A percentile compares a stretch with the other conserved stretches of the same genome.
Evolutionary conservation across 2,329 filamentous ascomycete genomes (phyloP).

Genomic region (Cladosporium velox): DNA sequence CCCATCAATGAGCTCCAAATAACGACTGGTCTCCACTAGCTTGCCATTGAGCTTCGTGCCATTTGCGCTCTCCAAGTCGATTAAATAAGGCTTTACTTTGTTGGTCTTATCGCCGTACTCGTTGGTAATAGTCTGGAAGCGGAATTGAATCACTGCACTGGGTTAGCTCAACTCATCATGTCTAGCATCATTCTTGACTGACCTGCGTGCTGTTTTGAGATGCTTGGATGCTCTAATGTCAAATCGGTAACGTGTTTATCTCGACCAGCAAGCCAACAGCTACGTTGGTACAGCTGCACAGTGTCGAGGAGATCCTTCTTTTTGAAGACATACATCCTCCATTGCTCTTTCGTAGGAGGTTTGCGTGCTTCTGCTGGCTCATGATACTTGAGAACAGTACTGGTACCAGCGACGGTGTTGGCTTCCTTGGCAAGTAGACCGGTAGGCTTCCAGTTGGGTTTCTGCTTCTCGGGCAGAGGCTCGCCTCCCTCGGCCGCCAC

Average conservation of each 20-base stretch:
- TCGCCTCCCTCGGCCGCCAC: slow-evolving; percentile 29
- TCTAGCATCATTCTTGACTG: background rate
- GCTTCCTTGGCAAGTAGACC: slow-evolving; percentile 85
- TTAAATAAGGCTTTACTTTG: slow-evolving; percentile 73
- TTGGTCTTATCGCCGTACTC: slow-evolving; percentile 84
- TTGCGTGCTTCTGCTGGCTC: slow-evolving; percentile 93
- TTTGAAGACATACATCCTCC: slow-evolving; percentile 95
- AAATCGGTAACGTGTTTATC: slow-evolving; percentile 81
- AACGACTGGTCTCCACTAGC: slow-evolving; percentile 71
- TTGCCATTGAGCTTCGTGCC: slow-evolving; percentile 82
- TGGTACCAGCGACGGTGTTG: slow-evolving; percentile 75
- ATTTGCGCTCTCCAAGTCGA: slow-evolving; percentile 92
- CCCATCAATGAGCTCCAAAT: slow-evolving; percentile 82
- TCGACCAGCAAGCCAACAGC: slow-evolving; percentile 88
- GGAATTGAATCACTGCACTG: slow-evolving; percentile 79
- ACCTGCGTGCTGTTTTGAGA: slow-evolving; percentile 82
- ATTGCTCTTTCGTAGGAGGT: slow-evolving; percentile 73
- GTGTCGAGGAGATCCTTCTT: slow-evolving; percentile 75
- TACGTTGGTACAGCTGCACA: slow-evolving; percentile 71
- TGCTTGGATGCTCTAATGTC: slow-evolving; percentile 82
- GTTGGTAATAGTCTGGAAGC: slow-evolving; percentile 77
- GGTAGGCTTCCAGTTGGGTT: slow-evolving; percentile 80
- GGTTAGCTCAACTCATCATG: background rate
- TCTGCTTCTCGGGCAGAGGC: slow-evolving; percentile 65
- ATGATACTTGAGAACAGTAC: slow-evolving; percentile 89